Base-by-base conservation (phyloP, 2,329 filamentous ascomycete genomes). In the Epichloe aotearoae region DNA sequence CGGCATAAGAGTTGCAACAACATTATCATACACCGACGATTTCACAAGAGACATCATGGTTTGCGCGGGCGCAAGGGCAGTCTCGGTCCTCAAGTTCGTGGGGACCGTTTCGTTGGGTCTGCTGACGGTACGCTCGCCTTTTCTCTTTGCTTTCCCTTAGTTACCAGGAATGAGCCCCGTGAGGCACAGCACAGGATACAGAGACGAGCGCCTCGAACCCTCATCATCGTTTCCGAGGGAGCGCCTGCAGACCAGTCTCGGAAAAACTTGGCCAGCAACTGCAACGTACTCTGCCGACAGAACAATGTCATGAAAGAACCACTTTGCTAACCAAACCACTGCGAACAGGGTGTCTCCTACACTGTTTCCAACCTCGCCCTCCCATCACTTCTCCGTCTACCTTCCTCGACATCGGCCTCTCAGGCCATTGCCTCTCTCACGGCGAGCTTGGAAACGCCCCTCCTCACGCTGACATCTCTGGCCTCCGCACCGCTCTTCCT, bases 91-190 rank as follows among this genome's bases (percentile, higher is more conserved):
- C 72, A 96, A 97, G 73, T 95, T 96, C 66, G 85, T 96, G 58
- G 91, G 91, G 62, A 94, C 88, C 48, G 80, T 95, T 58, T 91
- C 86, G 60, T 77, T 96, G 52, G 91, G 91, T 56, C 77, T 96
- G 52, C 71, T 95, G 66, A 95, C 89, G 53, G 89, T 95, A 79
- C 62, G 84, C 30, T 30, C 30, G 30, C 30, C 30, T 30, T 30
- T 30, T 30, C 30, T 33, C 7, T 15, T 47, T 39, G 7, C 37
- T 37, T 37, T 37, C 7, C 14, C 33, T 30, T 17, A 30, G 30
- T 30, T 11, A 30, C 7, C 41, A 26, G 10, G 30, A 30, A 30
- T 10, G 30, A 30, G 30, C 30, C 30, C 30, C 30, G 30, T 30
- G 30, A 30, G 10, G 30, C 1, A 30, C 8, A 11, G 30, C 30